Evolutionary conservation across 441 rosid genomes (phyloP).

Genomic region (Raphanus hybrid): DNA sequence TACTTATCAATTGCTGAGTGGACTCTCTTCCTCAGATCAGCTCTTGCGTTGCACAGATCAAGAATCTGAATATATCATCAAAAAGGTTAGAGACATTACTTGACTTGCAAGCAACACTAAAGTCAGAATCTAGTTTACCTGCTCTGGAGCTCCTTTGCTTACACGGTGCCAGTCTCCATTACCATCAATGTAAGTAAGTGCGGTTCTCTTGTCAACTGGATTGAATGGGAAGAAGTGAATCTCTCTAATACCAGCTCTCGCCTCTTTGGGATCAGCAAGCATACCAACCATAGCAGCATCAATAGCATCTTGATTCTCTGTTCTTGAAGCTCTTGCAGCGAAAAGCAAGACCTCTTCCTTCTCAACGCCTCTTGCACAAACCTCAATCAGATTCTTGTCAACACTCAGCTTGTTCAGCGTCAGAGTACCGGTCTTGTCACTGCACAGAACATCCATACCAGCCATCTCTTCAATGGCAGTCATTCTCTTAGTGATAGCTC

Average conservation of each 20-base stretch:
- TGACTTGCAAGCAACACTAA: background rate
- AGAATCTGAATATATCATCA: constrained; percentile 55
- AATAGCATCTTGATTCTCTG: constrained; percentile 96
- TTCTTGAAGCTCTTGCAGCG: background rate
- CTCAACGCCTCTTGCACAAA: constrained; percentile 76
- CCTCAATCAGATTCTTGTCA: constrained; percentile 81
- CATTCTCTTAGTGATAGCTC: constrained; percentile 96
- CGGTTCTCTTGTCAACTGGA: constrained; percentile 95
- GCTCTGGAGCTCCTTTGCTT: constrained; percentile 99
- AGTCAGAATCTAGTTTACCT: constrained; percentile 48
- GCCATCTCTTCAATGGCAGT: constrained; percentile 85
- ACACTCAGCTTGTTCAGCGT: constrained; percentile 91
- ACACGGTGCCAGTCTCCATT: constrained; percentile 86
- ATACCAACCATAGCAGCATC: constrained; percentile 97
- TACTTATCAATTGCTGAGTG: constrained; percentile 63
- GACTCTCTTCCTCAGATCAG: constrained; percentile 72
- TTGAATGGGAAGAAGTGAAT: constrained; percentile 93
- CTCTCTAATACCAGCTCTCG: constrained; percentile 90
- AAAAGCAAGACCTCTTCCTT: constrained; percentile 49
- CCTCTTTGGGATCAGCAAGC: constrained; percentile 98
- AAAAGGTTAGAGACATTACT: background rate
- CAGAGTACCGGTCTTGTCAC: constrained; percentile 92
- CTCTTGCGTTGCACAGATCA: constrained; percentile 66
- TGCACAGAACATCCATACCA: constrained; percentile 55
- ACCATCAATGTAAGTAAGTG: constrained; percentile 78